phyloP scores from a whole-genome alignment of 2,329 filamentous ascomycete genomes.

The Aspergillus sp. region DNA sequence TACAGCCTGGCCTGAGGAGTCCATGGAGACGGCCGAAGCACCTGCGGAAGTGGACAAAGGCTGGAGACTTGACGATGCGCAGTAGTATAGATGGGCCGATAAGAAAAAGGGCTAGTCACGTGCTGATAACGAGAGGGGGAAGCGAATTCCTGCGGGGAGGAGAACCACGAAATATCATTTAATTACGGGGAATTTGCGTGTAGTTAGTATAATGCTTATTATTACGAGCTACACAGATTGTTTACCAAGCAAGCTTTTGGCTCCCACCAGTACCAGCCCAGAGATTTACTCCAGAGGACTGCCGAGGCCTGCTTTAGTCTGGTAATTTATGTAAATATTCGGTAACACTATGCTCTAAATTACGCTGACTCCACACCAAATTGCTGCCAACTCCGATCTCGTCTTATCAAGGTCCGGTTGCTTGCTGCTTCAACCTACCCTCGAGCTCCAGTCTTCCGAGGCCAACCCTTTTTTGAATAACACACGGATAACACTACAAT shows the following conservation, averaged over 20 bases:
- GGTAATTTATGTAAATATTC: constrained; percentile 1
- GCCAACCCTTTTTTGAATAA: not conserved
- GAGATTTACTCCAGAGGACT: not conserved
- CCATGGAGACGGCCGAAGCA: constrained; percentile 29
- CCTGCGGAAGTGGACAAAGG: constrained; percentile 9
- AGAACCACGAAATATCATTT: not conserved
- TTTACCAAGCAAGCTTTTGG: not conserved
- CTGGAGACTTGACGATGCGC: constrained; percentile 8
- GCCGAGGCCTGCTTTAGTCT: not conserved
- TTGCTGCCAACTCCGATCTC: not conserved
- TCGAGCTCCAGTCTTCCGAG: not conserved
- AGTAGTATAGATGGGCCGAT: constrained; percentile 18
- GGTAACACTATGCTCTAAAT: not conserved
- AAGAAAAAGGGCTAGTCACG: constrained; percentile 20
- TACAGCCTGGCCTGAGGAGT: constrained; percentile 21
- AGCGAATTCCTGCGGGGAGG: not conserved
- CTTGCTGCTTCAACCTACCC: not conserved
- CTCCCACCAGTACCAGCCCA: not conserved
- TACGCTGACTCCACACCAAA: not conserved
- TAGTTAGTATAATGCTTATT: not conserved
- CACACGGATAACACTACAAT: not conserved
- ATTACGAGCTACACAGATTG: not conserved
- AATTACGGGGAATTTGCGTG: not conserved
- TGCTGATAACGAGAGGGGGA: constrained; percentile 21
- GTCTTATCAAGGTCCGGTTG: not conserved